These are phyloP conservation scores for Solanum chacoense DNA, from an alignment of 305 asterid species.

Conservation along the genomic window DNA sequence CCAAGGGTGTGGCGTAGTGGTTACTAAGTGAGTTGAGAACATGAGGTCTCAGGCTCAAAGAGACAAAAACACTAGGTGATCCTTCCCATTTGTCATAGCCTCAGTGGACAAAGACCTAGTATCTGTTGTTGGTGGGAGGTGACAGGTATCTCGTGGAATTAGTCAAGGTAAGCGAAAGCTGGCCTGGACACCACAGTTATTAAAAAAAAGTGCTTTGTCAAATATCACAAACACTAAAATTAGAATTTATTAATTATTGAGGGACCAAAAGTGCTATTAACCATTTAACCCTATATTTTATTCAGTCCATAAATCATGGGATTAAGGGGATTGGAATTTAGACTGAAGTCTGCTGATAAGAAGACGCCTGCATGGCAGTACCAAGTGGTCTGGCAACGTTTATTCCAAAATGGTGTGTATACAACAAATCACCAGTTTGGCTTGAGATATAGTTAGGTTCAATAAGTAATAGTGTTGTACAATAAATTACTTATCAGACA, in stretches of 20 bases:
- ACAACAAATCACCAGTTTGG: background rate
- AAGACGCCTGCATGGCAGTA: background rate
- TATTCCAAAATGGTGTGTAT: background rate
- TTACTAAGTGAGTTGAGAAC: background rate
- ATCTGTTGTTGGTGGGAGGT: background rate
- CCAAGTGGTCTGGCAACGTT: background rate
- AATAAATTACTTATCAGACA: background rate
- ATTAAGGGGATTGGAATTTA: background rate
- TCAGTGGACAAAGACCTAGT: background rate
- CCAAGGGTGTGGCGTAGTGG: background rate
- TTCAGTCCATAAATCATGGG: background rate
- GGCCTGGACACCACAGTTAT: background rate
- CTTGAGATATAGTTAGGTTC: background rate
- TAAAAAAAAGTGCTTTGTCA: background rate
- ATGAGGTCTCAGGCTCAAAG: background rate
- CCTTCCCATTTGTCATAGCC: background rate
- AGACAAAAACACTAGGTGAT: background rate
- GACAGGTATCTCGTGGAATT: background rate
- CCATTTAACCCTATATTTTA: background rate
- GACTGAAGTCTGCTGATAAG: background rate
- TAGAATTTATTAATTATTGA: background rate
- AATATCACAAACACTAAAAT: background rate
- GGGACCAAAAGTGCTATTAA: background rate
- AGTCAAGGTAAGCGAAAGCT: background rate
- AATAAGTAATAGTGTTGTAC: background rate